Conservation (phyloP, 495 filamentous ascomycete species). For the Trichocladium uniseriatum region DNA sequence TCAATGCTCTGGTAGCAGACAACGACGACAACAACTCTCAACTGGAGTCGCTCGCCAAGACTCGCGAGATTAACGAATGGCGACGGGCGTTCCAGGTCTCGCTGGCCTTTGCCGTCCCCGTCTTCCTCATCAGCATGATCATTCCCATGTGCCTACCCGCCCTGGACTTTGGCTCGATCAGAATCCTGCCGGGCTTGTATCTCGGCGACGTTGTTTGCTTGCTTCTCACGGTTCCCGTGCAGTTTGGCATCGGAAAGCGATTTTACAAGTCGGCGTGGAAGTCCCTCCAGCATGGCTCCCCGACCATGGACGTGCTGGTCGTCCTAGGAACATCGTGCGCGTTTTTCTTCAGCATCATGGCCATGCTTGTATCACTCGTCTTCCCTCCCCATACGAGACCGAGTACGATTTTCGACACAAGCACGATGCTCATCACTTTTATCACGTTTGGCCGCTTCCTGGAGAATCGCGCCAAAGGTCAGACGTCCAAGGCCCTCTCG, state of each 20-base stretch:
- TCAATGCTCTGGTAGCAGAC: slow-evolving; percentile 84
- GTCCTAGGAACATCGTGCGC: slow-evolving; percentile 92
- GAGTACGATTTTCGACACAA: slow-evolving; percentile 89
- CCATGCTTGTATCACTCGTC: slow-evolving; percentile 74
- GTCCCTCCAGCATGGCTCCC: slow-evolving; percentile 76
- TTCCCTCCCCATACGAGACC: slow-evolving; percentile 63
- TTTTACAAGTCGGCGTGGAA: slow-evolving; percentile 91
- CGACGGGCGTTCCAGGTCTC: slow-evolving; percentile 66
- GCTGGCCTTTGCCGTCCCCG: slow-evolving; percentile 73
- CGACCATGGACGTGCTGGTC: slow-evolving; percentile 97
- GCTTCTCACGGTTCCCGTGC: slow-evolving; percentile 77
- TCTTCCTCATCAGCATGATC: slow-evolving; percentile 88
- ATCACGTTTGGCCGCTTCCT: slow-evolving; percentile 85
- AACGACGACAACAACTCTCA: slow-evolving; percentile 95
- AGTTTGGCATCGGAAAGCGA: slow-evolving; percentile 90
- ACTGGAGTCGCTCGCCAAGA: slow-evolving; percentile 90
- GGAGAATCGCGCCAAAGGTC: slow-evolving; percentile 92
- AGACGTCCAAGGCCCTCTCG: slow-evolving; percentile 93
- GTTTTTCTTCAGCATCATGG: slow-evolving; percentile 89
- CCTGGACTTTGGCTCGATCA: slow-evolving; percentile 62
- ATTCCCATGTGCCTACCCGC: slow-evolving; percentile 66
- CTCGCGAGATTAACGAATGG: slow-evolving; percentile 93
- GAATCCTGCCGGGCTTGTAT: slow-evolving; percentile 65
- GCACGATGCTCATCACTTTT: slow-evolving; percentile 97
- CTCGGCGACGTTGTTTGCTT: slow-evolving; percentile 82